Evolutionary conservation across 192 early-diverging fungal genomes (phyloP).

Genomic region (Gonapodya prolifera): DNA sequence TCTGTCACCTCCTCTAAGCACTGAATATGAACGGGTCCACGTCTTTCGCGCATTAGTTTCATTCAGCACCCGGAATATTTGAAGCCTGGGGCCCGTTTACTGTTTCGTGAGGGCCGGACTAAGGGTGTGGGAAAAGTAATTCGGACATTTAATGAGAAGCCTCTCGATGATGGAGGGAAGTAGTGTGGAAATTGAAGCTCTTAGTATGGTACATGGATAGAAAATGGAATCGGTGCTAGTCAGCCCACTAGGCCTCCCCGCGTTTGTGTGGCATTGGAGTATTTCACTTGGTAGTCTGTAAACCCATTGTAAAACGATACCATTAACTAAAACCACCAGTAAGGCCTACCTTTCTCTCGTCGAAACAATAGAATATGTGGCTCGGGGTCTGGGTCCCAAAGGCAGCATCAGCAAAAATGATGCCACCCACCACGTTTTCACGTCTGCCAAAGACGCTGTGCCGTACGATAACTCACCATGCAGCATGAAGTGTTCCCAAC

Average conservation of each 20-base stretch:
- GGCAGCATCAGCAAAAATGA: neutral
- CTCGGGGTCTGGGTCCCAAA: neutral
- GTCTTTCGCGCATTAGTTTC: constrained; percentile 67
- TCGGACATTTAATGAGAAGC: neutral
- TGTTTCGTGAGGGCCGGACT: constrained; percentile 56
- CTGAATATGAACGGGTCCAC: neutral
- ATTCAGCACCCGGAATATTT: constrained; percentile 62
- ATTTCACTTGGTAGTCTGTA: neutral
- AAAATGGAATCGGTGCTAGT: neutral
- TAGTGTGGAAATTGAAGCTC: neutral
- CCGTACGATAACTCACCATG: neutral
- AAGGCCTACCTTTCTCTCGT: neutral
- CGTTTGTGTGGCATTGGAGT: neutral
- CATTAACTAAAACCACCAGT: neutral
- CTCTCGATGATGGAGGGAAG: neutral
- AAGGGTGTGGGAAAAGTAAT: constrained; percentile 80
- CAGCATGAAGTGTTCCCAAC: neutral
- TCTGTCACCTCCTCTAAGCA: neutral
- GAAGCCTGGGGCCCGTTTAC: constrained; percentile 31
- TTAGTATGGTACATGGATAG: neutral
- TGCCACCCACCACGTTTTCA: neutral
- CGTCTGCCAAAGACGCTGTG: neutral
- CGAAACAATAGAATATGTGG: constrained; percentile 3
- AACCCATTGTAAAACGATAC: neutral
- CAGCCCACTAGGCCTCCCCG: neutral